Conservation (phyloP, 2,329 filamentous ascomycete species). For the Colletotrichum tofieldiae region DNA sequence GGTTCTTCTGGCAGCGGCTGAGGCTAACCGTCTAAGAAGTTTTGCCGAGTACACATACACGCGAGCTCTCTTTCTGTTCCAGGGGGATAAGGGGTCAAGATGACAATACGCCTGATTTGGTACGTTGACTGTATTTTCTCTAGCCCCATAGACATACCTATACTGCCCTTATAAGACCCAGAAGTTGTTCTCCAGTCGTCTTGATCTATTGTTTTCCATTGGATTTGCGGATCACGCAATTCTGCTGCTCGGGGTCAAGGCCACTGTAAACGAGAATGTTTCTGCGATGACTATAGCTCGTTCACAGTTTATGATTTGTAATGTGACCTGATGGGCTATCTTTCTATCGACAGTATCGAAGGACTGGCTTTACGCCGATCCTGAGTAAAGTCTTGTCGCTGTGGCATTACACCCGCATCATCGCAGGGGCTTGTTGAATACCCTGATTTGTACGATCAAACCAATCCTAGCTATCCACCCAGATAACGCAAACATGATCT, state of each 20-base stretch:
- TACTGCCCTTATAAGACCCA: neutral
- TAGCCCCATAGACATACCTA: slow-evolving; percentile 18
- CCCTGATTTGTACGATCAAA: neutral
- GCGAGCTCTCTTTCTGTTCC: slow-evolving; percentile 9
- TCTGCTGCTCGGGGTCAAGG: neutral
- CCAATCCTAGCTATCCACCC: neutral
- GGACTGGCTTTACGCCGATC: neutral
- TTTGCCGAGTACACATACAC: slow-evolving; percentile 13
- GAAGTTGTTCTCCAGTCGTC: neutral
- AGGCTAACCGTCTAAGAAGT: slow-evolving; percentile 52
- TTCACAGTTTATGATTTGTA: neutral
- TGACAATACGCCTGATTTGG: slow-evolving; percentile 17
- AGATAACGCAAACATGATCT: neutral
- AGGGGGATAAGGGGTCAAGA: slow-evolving; percentile 3
- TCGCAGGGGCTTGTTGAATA: neutral
- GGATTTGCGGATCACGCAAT: neutral
- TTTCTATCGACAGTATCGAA: neutral
- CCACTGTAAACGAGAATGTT: neutral
- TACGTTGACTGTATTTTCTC: slow-evolving; percentile 27
- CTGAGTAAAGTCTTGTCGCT: neutral
- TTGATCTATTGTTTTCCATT: neutral
- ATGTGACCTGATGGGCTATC: too few species aligned
- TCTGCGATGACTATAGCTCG: neutral
- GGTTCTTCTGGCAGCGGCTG: slow-evolving; percentile 44
- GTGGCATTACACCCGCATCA: neutral